A percentile compares a stretch with the other conserved stretches of the same genome.
Conservation (phyloP, 2,329 filamentous ascomycete genomes). For the Penicillium sp. region DNA sequence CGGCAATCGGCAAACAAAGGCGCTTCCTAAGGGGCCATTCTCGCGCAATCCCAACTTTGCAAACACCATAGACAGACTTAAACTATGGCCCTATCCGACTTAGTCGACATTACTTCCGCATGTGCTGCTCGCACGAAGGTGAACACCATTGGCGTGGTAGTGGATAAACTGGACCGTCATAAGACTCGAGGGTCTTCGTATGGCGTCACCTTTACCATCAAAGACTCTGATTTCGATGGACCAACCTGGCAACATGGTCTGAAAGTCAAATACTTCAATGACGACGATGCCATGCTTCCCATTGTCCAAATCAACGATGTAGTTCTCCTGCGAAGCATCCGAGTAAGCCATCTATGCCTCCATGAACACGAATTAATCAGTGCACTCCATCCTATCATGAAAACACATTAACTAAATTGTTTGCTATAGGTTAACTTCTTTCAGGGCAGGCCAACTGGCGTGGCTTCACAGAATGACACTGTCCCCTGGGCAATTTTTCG, state of each 20-base stretch:
- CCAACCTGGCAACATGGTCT: slow-evolving; percentile 44
- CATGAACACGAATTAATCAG: slow-evolving; percentile 20
- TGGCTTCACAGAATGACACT: slow-evolving; percentile 31
- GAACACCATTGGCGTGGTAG: slow-evolving; percentile 72
- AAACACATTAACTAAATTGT: neutral
- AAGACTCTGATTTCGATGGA: slow-evolving; percentile 58
- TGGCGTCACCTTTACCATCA: slow-evolving; percentile 65
- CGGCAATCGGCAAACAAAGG: too few species aligned
- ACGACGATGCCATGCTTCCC: slow-evolving; percentile 49
- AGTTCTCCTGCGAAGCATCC: slow-evolving; percentile 64
- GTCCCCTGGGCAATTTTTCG: slow-evolving; percentile 43
- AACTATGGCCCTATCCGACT: slow-evolving; percentile 36
- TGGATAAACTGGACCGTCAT: slow-evolving; percentile 63
- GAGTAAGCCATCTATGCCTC: slow-evolving; percentile 47
- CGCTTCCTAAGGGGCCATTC: neutral
- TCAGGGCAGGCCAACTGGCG: slow-evolving; percentile 26
- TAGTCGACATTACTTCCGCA: slow-evolving; percentile 54
- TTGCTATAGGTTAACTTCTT: slow-evolving; percentile 23
- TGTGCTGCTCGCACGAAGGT: slow-evolving; percentile 44
- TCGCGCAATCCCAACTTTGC: neutral
- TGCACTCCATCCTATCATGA: neutral
- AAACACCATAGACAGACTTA: neutral
- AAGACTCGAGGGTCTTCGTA: slow-evolving; percentile 60
- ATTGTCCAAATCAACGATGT: slow-evolving; percentile 61
- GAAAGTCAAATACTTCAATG: slow-evolving; percentile 66